Base-by-base conservation (phyloP, 345 rosid genomes). In the Bruguiera parviflora region DNA sequence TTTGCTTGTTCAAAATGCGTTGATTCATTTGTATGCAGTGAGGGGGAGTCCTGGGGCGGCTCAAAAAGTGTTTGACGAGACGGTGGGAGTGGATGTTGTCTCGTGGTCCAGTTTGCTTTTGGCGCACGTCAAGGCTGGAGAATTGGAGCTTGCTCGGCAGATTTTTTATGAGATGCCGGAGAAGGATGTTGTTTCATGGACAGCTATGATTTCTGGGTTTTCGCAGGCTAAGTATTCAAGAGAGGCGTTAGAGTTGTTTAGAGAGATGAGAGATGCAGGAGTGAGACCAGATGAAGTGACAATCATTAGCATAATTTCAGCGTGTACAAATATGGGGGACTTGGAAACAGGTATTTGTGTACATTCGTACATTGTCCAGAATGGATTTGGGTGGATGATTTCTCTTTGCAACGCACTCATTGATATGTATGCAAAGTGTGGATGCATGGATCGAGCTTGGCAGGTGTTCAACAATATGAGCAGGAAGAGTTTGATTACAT, bases 361-460 rank as follows among this genome's bases (percentile, higher is more conserved):
- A 35, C 83, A 79, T 58, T 51, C 62, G 4, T 75, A 69, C 27
- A 73, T 79, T 16, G 61, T 68, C 37, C 74, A 69, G 63, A 75
- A 75, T 9, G 80, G 78, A n/a, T 66, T 76, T 28, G 63, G 69
- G 19, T 69, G 77, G 79, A 75, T 79, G 75, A 53, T 75, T 65
- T 79, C 79, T 8, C 77, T 79, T 53, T 64, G 77, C 69, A 81
- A 81, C 5, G 81, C 81, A 0, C 63, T 81, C 68, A 72, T 81
- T 33, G 70, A 69, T 64, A 81, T 81, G 82, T 72, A 81, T 28
- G 79, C 74, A 4, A 78, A 78, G 52, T 74, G 82, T 53, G 84
- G 84, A 29, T 66, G 70, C 61, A 35, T 71, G 39, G 70, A 79
- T 37, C 64, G 51, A 63, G 66, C 75, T 24, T 73, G 79, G 77